Percentiles rank a stretch among this genome's conserved stretches.
These are phyloP conservation scores for Boletus chippewaensis DNA, from an alignment of 1,284 basidiomycete species.

Conservation along the genomic window DNA sequence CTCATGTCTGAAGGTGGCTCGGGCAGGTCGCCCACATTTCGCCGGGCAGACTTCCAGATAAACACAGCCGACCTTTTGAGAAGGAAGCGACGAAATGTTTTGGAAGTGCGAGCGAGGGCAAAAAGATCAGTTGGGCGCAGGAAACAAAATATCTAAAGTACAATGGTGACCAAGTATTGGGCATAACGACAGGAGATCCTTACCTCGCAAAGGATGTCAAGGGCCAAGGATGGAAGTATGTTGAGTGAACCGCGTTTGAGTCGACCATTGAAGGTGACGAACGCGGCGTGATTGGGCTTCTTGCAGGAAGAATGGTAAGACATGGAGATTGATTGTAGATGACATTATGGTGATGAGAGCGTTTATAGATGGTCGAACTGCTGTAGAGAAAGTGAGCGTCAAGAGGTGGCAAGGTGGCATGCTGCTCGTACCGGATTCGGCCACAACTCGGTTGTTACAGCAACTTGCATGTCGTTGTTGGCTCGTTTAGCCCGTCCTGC, in stretches of 20 bases:
- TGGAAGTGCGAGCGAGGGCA: conserved; percentile 27
- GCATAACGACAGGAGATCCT: background rate
- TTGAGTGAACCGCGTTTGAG: conserved; percentile 22
- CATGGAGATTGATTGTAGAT: conserved; percentile 10
- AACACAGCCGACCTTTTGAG: conserved; percentile 18
- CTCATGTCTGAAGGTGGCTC: conserved; percentile 29
- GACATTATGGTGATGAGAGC: background rate
- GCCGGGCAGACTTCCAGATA: conserved; percentile 29
- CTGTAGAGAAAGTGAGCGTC: no score
- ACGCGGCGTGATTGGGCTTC: background rate
- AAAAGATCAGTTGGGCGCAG: conserved; percentile 30
- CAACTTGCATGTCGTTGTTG: conserved; percentile 36
- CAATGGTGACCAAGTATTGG: background rate
- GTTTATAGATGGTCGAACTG: background rate
- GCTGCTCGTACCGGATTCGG: background rate
- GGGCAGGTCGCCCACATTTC: conserved; percentile 25
- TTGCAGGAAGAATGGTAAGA: background rate
- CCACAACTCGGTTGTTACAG: background rate
- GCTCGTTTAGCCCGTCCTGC: conserved; percentile 43
- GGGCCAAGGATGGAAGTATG: conserved; percentile 22
- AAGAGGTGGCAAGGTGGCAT: background rate
- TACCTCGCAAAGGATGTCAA: conserved; percentile 27
- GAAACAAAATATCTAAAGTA: conserved; percentile 25
- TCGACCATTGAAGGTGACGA: background rate
- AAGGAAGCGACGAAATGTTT: conserved; percentile 26